Conservation (phyloP, 2,329 filamentous ascomycete genomes). For the Hypoxylon sp. region DNA sequence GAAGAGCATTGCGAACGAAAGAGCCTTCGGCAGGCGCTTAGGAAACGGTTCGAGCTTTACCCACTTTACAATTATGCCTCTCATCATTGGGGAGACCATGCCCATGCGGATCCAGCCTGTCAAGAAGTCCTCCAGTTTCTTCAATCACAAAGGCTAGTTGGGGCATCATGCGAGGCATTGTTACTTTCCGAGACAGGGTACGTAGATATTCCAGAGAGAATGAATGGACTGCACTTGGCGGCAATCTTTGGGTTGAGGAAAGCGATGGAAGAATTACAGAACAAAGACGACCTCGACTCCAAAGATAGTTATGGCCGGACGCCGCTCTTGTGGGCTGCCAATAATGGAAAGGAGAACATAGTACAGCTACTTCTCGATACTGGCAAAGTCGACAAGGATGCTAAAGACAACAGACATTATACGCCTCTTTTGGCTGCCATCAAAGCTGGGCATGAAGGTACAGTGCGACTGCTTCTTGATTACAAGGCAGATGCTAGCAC, state of each 20-base stretch:
- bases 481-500: no score
- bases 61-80: slow-evolving; percentile 14
- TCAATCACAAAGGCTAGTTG: neutral
- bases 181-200: neutral
- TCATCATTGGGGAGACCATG: slow-evolving; percentile 15
- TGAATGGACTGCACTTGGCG: slow-evolving; percentile 3
- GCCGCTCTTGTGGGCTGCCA: neutral
- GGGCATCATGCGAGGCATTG: neutral
- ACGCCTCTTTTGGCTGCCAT: no score
- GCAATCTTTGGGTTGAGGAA: slow-evolving; percentile 2
- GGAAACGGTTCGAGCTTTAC: slow-evolving; percentile 2
- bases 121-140: neutral
- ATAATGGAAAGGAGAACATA: neutral
- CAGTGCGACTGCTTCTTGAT: no score
- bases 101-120: neutral
- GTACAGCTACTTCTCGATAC: neutral
- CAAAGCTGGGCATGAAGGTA: no score
- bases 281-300: neutral
- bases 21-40: no score
- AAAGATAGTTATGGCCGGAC: neutral
- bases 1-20: neutral
- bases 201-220: neutral
- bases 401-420: no score
- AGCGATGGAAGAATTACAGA: no score
- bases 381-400: neutral